A percentile compares a stretch with the other conserved stretches of the same genome.
Conservation (phyloP, 805 yeast species). For the Deakozyma indianensis region DNA sequence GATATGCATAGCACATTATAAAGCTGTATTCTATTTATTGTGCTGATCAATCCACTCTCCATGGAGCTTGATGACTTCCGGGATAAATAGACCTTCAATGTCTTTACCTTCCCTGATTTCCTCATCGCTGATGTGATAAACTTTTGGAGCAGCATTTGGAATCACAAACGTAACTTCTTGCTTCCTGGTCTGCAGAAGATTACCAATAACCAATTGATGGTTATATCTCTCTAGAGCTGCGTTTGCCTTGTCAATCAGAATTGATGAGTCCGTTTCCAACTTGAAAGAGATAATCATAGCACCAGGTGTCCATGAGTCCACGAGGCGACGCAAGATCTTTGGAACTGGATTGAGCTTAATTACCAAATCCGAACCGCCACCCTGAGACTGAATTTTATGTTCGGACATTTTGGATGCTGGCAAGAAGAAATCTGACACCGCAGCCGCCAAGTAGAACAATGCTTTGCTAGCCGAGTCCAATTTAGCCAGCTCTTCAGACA, state of each 20-base stretch:
- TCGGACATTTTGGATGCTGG: conserved; percentile 78
- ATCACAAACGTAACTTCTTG: conserved; percentile 76
- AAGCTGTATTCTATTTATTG: conserved; percentile 29
- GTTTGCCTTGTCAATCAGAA: conserved; percentile 60
- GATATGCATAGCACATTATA: not conserved
- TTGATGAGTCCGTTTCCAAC: conserved; percentile 68
- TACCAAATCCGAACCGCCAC: conserved; percentile 54
- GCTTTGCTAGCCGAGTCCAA: conserved; percentile 33
- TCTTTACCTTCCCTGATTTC: conserved; percentile 33
- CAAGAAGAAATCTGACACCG: conserved; percentile 90
- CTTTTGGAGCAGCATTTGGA: conserved; percentile 23
- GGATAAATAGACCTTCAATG: conserved; percentile 71
- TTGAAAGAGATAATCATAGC: conserved; percentile 93
- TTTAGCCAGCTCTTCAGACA: conserved; percentile 42
- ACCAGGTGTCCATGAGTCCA: conserved; percentile 86
- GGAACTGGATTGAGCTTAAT: conserved; percentile 94
- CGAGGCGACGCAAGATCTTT: conserved; percentile 74
- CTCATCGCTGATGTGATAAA: conserved; percentile 24
- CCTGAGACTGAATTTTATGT: conserved; percentile 85
- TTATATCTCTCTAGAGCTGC: conserved; percentile 73
- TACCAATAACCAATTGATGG: conserved; percentile 92
- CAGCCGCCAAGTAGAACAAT: conserved; percentile 86
- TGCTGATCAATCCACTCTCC: conserved; percentile 40
- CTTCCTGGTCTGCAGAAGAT: conserved; percentile 77
- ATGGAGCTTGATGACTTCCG: conserved; percentile 57